Base-by-base conservation (phyloP, 768 basidiomycete genomes). In the Dioszegia crocea region DNA sequence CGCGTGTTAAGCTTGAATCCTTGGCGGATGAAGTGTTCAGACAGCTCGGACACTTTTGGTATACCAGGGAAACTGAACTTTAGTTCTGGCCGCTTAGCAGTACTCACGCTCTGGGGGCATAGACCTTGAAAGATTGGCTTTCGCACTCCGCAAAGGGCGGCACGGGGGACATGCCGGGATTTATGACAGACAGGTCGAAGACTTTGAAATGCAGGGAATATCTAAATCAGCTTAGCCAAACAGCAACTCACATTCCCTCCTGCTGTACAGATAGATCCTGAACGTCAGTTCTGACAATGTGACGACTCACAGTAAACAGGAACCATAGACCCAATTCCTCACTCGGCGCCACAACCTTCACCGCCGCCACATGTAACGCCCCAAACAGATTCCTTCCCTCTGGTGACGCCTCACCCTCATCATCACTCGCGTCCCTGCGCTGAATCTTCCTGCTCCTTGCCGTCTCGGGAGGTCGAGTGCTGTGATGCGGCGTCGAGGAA, bases 1-100 rank as follows among this genome's bases (percentile, higher is more conserved):
- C 72, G 63, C 2, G 69, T 65, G 43, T 71, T 74, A 16, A 74
- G 61, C 45, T 74, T 74, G 67, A 71, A 74, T 1, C 72, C 72
- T 30, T 65, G 65, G 19, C 57, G 53, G 23, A 55, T 60, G 51
- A 74, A 74, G 43, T 74, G 72, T 44, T 74, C 72, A 4, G 69
- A 62, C 30, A 74, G 38, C 24, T 60, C 63, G 12, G 69, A 71
- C 8, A 65, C 62, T 53, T 67, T 66, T 0, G 72, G 72, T 23
- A 71, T 21, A 5, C 69, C 69, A n/a, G 72, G 72, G 24, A 69
- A 70, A 23, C 72, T 74, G 46, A 14, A 11, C 8, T 5, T 56
- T 57, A 46, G 47, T 43, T 23, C 36, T 16, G 44, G 17, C 16
- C 12, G 9, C 26, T 30, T 16, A 16, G 23, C 31, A 30, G 38